Conservation (phyloP, 768 basidiomycete genomes). For the Mycena amicta region DNA sequence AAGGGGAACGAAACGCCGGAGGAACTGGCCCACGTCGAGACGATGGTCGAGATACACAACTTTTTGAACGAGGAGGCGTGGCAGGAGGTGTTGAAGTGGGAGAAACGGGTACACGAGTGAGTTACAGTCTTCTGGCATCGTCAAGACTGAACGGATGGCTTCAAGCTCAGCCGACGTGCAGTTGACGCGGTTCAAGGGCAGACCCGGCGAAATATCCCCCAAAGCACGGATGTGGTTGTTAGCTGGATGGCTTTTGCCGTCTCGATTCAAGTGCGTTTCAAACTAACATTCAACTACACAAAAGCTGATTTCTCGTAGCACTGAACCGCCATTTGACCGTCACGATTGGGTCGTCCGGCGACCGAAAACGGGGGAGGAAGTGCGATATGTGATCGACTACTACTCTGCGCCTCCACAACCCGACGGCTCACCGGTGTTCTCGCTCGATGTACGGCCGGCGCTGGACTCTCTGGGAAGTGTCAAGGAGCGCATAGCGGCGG, state of each 20-base stretch:
- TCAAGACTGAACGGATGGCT: too few species aligned
- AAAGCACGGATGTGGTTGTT: conserved; percentile 88
- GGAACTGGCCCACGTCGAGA: conserved; percentile 78
- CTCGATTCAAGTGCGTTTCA: conserved; percentile 78
- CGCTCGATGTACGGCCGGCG: conserved; percentile 93
- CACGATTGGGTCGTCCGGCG: conserved; percentile 97
- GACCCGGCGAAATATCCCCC: conserved; percentile 91
- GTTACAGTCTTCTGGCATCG: conserved; percentile 33
- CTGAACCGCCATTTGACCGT: conserved; percentile 93
- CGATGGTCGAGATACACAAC: conserved; percentile 98
- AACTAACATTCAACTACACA: background rate
- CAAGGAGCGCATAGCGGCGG: conserved; percentile 69
- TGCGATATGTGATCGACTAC: conserved; percentile 98
- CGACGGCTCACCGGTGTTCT: conserved; percentile 93
- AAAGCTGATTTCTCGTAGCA: conserved; percentile 44
- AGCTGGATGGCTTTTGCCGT: conserved; percentile 88
- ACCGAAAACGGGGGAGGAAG: conserved; percentile 74
- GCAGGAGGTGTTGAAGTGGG: conserved; percentile 94
- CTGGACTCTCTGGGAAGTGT: conserved; percentile 82
- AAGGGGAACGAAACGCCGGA: conserved; percentile 99
- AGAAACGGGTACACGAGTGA: conserved; percentile 66
- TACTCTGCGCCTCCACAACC: conserved; percentile 89
- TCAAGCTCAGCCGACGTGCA: conserved; percentile 68
- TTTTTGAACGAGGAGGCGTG: conserved; percentile 97
- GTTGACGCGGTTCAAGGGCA: conserved; percentile 83